Evolutionary conservation across 192 early-diverging fungal species (phyloP).

Genomic region (Umbelopsis isabellina): DNA sequence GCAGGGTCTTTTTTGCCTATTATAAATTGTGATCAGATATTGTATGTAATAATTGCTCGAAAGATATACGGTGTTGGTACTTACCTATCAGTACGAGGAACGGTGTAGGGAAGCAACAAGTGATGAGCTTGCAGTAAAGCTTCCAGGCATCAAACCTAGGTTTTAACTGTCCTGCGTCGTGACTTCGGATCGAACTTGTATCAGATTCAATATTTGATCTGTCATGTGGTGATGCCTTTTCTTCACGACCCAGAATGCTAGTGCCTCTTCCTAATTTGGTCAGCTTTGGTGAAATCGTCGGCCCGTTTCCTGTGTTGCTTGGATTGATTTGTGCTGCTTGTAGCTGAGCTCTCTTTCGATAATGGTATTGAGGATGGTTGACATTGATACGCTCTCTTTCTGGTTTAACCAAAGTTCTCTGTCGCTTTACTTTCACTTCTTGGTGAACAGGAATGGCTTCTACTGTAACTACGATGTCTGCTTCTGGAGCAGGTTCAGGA

Average conservation of each 20-base stretch:
- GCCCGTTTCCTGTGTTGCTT: background rate
- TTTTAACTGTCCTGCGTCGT: background rate
- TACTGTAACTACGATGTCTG: background rate
- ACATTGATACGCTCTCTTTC: constrained; percentile 53
- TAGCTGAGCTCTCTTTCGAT: constrained; percentile 22
- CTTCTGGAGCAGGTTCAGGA: background rate
- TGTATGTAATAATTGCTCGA: background rate
- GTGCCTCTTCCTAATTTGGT: constrained; percentile 8
- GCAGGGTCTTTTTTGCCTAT: constrained; percentile 61
- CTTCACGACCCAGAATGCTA: constrained; percentile 13
- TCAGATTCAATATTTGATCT: background rate
- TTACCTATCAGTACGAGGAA: constrained; percentile 48
- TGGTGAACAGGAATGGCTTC: background rate
- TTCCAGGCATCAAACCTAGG: constrained; percentile 45
- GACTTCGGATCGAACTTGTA: background rate
- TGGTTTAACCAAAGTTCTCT: constrained; percentile 67
- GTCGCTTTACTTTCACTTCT: constrained; percentile 35
- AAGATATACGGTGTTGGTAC: background rate
- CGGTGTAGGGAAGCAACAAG: constrained; percentile 52
- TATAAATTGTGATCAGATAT: constrained; percentile 5
- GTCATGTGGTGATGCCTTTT: background rate
- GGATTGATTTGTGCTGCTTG: background rate
- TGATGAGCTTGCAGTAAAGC: constrained; percentile 51
- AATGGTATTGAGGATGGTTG: constrained; percentile 45
- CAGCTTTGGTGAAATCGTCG: constrained; percentile 5